These are phyloP conservation scores for Coprinopsis sp. DNA, from an alignment of 768 basidiomycete species.

Conservation along the genomic window DNA sequence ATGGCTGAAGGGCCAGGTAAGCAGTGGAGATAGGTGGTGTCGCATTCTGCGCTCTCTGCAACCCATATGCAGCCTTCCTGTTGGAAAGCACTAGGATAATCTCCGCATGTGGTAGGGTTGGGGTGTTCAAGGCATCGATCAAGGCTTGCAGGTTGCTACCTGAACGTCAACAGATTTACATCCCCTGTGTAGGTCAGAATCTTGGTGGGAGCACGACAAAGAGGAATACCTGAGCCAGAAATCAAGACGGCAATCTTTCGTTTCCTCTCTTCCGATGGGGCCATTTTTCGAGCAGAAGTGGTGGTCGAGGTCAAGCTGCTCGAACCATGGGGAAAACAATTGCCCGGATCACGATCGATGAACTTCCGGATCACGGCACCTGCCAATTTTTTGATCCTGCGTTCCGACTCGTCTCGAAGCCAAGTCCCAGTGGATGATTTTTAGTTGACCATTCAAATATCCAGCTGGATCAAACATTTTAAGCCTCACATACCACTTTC, in stretches of 20 bases:
- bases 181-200: conserved; percentile 2
- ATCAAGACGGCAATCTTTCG: conserved; percentile 43
- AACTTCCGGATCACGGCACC: no score
- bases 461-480: no score
- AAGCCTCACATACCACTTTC: no score
- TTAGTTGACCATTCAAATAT: no score
- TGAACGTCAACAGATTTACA: conserved; percentile 31
- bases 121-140: conserved; percentile 78
- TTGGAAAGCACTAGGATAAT: conserved; percentile 89
- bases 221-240: conserved; percentile 55
- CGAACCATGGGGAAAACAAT: not conserved
- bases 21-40: conserved; percentile 77
- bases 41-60: conserved; percentile 70
- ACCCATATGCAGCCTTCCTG: conserved; percentile 84
- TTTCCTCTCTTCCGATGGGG: conserved; percentile 19
- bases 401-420: no score
- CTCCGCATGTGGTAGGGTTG: conserved; percentile 61
- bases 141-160: conserved; percentile 96
- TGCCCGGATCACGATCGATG: no score
- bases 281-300: conserved; percentile 10
- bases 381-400: no score
- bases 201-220: conserved; percentile 7
- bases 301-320: not conserved
- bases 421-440: no score
- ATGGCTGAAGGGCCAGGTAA: conserved; percentile 82